Conservation (phyloP, 1,139 yeast species). For the Yamadazyma songkhlaensis region DNA sequence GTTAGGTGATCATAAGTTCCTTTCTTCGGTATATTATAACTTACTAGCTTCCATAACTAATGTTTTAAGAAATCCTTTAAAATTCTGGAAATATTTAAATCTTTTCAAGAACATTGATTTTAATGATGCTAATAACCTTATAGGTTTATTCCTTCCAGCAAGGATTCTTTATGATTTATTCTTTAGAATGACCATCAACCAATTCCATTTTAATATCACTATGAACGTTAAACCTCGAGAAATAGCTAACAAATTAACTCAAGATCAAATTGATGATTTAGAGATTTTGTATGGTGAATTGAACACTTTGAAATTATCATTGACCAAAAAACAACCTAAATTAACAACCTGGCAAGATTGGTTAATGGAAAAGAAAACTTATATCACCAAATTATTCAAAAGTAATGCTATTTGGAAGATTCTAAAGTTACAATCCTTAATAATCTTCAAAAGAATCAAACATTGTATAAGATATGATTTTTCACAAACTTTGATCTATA, state of each 20-base stretch:
- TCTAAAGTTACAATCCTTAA: conserved; percentile 11
- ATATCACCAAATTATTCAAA: conserved; percentile 3
- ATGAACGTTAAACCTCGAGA: conserved; percentile 32
- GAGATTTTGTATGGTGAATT: conserved; percentile 22
- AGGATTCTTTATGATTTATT: conserved; percentile 38
- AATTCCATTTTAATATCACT: conserved; percentile 38
- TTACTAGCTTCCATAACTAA: conserved; percentile 6
- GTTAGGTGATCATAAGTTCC: conserved; percentile 35
- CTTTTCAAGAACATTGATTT: conserved; percentile 25
- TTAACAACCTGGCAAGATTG: neutral
- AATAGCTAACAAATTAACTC: conserved; percentile 32
- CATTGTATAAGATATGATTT: conserved; percentile 39
- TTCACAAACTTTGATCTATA: conserved; percentile 22
- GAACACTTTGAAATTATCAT: conserved; percentile 8
- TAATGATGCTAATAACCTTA: conserved; percentile 30
- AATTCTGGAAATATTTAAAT: conserved; percentile 11
- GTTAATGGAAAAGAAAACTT: neutral
- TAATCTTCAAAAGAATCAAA: conserved; percentile 21
- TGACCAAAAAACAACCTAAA: neutral
- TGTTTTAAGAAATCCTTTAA: conserved; percentile 11
- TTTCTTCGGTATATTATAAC: conserved; percentile 17
- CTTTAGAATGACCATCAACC: conserved; percentile 42
- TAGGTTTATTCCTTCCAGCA: conserved; percentile 34
- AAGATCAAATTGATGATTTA: conserved; percentile 22
- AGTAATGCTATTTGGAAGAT: conserved; percentile 10